Evolutionary conservation across 495 filamentous ascomycete species (phyloP).

Genomic region (Penicillium odoratum): DNA sequence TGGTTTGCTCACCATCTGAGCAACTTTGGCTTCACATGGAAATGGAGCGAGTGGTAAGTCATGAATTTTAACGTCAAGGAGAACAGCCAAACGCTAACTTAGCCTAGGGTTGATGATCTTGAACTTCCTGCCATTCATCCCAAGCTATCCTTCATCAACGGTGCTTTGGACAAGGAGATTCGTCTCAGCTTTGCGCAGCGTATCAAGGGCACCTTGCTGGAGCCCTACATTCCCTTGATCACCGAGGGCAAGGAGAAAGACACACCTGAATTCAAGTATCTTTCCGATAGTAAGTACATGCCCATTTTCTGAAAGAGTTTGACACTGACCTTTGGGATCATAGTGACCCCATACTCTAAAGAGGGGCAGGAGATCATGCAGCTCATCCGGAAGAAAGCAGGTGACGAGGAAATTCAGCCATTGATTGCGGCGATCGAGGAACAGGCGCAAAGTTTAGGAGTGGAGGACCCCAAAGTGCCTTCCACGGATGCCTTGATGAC

Average conservation of each 20-base stretch:
- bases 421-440: constrained; percentile 75
- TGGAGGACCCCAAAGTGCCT: constrained; percentile 70
- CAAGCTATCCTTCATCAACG: constrained; percentile 87
- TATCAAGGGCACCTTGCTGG: constrained; percentile 89
- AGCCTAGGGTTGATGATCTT: constrained; percentile 72
- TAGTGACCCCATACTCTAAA: constrained; percentile 75
- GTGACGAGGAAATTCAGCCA: constrained; percentile 76
- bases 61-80: not conserved
- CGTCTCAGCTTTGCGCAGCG: constrained; percentile 93
- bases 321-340: not conserved
- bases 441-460: constrained; percentile 62
- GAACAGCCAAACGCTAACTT: constrained; percentile 8
- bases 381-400: constrained; percentile 78
- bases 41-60: constrained; percentile 92
- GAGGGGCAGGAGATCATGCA: constrained; percentile 77
- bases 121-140: constrained; percentile 74
- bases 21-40: constrained; percentile 99
- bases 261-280: constrained; percentile 90
- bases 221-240: constrained; percentile 80
- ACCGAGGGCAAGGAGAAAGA: constrained; percentile 88
- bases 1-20: constrained; percentile 98
- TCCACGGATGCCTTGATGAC: constrained; percentile 94
- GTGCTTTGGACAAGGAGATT: constrained; percentile 94
- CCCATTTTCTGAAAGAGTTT: not conserved
- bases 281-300: constrained; percentile 62